A percentile compares a stretch with the other conserved stretches of the same genome.
Conservation (phyloP, 106 monocot genomes). For the Dendrobium nobile region DNA sequence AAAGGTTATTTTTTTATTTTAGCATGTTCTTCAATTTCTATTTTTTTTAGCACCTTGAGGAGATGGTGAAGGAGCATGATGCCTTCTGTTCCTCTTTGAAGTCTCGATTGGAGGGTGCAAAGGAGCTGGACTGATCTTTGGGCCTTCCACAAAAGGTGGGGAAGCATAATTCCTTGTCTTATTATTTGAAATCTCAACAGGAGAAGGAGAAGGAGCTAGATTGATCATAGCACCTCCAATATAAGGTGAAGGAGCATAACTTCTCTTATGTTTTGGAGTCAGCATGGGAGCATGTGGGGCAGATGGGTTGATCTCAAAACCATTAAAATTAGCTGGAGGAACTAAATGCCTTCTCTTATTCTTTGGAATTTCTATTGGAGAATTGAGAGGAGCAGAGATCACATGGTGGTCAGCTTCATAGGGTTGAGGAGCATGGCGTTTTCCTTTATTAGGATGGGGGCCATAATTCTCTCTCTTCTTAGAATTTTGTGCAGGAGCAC, state of each 20-base stretch:
- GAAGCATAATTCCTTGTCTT: neutral
- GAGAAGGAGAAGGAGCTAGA: slow-evolving; percentile 14
- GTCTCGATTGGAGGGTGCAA: neutral
- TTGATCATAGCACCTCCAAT: slow-evolving; percentile 14
- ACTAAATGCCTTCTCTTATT: slow-evolving; percentile 9
- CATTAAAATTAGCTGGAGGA: slow-evolving; percentile 6
- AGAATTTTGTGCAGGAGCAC: too few species aligned
- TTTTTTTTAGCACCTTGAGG: slow-evolving; percentile 1
- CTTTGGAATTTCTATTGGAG: neutral
- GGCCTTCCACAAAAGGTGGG: slow-evolving; percentile 20
- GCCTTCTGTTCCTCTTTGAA: neutral
- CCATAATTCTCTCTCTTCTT: neutral
- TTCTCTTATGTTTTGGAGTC: slow-evolving; percentile 15
- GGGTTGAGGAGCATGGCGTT: slow-evolving; percentile 26
- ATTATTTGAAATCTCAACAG: slow-evolving; percentile 18
- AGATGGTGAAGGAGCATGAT: neutral
- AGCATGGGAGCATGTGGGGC: slow-evolving; percentile 11
- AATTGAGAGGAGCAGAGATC: slow-evolving; percentile 1
- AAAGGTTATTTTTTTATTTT: too few species aligned
- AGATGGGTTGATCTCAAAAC: slow-evolving; percentile 7
- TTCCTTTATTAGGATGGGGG: neutral
- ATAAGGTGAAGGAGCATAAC: slow-evolving; percentile 27
- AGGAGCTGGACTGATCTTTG: slow-evolving; percentile 5
- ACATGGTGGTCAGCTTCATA: neutral
- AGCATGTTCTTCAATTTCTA: neutral